Base-by-base conservation (phyloP, 2,329 filamentous ascomycete genomes). In the Phialophora verrucosa region DNA sequence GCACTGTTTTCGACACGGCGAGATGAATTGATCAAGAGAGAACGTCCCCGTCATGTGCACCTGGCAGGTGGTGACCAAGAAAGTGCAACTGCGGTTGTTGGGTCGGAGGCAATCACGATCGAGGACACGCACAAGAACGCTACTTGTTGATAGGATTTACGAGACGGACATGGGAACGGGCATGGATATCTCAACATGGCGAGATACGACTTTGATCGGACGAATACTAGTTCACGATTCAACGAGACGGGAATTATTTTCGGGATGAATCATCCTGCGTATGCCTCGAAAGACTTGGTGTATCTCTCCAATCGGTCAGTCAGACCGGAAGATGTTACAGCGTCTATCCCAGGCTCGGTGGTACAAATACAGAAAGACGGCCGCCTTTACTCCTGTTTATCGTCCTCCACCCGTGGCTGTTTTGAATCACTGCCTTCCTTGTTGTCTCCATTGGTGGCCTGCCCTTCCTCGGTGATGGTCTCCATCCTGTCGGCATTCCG, bases 401-500 rank as follows among this genome's bases (percentile, higher is more conserved):
- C 71, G 23, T 73, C 71, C 65, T 73, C 71, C 23, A 73, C 71
- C 44, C 67, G 63, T 10, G 71, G 71, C 51, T 73, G 71, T 54
- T 72, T 72, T n/a, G 70, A 72, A 44, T 60, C 68, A 20, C 31
- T 53, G 35, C 64, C 49, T n/a, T 69, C 70, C 29, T 59, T 63
- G 32, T 23, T 51, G 11, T 67, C 65, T 31, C 63, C 65, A 32
- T 55, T 69, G 31, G 63, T 54, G 55, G 89, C 87, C 75, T 88
- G 83, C 65, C 85, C 87, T 77, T 92, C 90, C 76, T 94, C 91
- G 73, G 92, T 89, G 76, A 98, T 92, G 55, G 88, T 88, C 75
- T 93, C 92, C 72, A 98, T 83, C 51, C 70, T 66, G 31, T 73
- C 71, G 54, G 58, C 71, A 60, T 88, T 87, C 51, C 87, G 87